These are phyloP conservation scores for Aspergillus spinulosporus DNA, from an alignment of 2,329 filamentous ascomycete genomes.

Conservation along the genomic window DNA sequence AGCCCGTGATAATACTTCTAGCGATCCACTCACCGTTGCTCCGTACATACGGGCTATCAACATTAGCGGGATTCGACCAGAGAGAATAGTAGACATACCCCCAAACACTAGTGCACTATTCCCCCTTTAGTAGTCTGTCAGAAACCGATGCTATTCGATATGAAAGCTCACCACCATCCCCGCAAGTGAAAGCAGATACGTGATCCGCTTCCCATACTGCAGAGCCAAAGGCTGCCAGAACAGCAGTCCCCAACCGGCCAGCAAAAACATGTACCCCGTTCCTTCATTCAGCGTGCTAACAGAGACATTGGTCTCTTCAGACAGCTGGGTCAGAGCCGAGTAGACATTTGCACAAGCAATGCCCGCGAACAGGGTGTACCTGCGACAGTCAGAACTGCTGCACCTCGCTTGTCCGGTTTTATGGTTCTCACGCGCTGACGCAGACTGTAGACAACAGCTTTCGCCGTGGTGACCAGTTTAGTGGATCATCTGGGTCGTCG, in stretches of 20 bases:
- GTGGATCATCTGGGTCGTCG: conserved; percentile 48
- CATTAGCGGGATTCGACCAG: background rate
- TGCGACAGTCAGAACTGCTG: conserved; percentile 19
- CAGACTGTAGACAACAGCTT: conserved; percentile 46
- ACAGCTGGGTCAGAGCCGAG: conserved; percentile 41
- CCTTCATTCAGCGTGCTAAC: conserved; percentile 40
- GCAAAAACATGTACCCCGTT: conserved; percentile 44
- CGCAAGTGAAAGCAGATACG: conserved; percentile 35
- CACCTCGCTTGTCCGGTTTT: background rate
- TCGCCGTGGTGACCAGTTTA: conserved; percentile 48
- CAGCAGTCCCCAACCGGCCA: conserved; percentile 48
- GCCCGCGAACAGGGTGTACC: conserved; percentile 41
- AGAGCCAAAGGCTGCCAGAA: conserved; percentile 52
- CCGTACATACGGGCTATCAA: conserved; percentile 31
- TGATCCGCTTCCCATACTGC: conserved; percentile 45
- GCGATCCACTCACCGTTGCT: conserved; percentile 44
- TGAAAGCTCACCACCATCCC: conserved; percentile 32
- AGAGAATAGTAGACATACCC: conserved; percentile 26
- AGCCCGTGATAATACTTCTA: conserved; percentile 38
- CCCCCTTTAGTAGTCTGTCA: background rate
- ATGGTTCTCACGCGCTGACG: conserved; percentile 40
- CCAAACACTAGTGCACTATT: conserved; percentile 33
- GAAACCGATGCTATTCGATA: background rate
- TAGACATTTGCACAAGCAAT: conserved; percentile 42
- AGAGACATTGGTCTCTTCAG: conserved; percentile 38